Base-by-base conservation (phyloP, 331 rosid species). In the Malus hybrid region DNA sequence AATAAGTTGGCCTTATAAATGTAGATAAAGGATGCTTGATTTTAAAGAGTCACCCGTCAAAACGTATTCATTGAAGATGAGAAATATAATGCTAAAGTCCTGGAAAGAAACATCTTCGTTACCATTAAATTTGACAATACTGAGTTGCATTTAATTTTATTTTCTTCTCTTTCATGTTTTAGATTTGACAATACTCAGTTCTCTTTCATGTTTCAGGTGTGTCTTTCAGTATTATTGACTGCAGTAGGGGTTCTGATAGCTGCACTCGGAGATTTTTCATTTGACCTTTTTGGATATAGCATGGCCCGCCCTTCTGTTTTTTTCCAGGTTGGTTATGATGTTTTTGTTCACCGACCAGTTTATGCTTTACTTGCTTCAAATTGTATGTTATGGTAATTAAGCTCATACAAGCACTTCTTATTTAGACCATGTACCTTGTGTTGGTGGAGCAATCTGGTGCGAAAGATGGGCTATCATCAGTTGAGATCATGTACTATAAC, bases 341-440 rank as follows among this genome's bases (percentile, higher is more conserved):
- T 32, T 24, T 71, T 58, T 71, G 16, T 34, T 22, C 18, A 58
- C 14, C 65, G 10, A 2, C 62, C 8, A 14, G 24, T 66, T 7
- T 66, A 5, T n/a, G 26, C 29, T 53, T 2, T 64, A 7, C 44
- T 63, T 12, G 10, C 30, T 63, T 28, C 33, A 15, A 64, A 72
- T 13, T 22, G 44, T 50, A 62, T 39, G 24, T 11, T 39, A 20
- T 42, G 28, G 62, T 56, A 8, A 7, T 55, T 62, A 33, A 58
- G 36, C 57, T 53, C 26, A 73, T 68, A 32, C 28, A 58, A 71
- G 69, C 86, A 33, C 78, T 62, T 82, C 44, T 16, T 53, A 57
- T 78, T 82, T 90, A 92, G 99, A 94, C 97, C 83, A 94, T 94
- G 99, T 94, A 90, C 89, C 95, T 94, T 66, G 91, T 94, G 71